Evolutionary conservation across 2,329 filamentous ascomycete genomes (phyloP).

Genomic region (Claviceps pusilla): DNA sequence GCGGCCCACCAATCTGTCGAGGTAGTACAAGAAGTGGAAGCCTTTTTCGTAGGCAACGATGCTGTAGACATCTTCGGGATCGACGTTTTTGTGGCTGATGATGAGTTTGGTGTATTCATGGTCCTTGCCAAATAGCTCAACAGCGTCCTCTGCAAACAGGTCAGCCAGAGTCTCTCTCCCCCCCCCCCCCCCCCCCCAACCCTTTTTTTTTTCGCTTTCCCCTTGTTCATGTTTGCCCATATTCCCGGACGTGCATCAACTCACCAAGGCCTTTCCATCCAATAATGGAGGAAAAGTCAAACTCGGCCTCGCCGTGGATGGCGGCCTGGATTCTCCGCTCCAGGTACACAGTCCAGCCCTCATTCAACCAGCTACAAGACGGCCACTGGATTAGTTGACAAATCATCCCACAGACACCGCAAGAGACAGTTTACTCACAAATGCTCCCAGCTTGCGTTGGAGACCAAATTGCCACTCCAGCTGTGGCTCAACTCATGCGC

Average conservation of each 20-base stretch:
- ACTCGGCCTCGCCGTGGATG: slow-evolving; percentile 69
- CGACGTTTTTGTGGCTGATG: slow-evolving; percentile 72
- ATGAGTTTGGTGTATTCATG: slow-evolving; percentile 91
- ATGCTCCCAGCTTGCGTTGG: slow-evolving; percentile 68
- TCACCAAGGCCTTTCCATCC: slow-evolving; percentile 74
- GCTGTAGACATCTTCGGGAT: slow-evolving; percentile 92
- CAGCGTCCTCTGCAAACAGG: slow-evolving; percentile 47
- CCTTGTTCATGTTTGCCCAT: neutral
- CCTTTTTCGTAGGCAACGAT: slow-evolving; percentile 91
- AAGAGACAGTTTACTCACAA: slow-evolving; percentile 33
- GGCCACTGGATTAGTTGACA: too few species aligned
- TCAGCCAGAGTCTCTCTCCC: neutral
- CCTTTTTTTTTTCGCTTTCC: neutral
- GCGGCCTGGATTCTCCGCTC: slow-evolving; percentile 69
- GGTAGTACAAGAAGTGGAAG: slow-evolving; percentile 82
- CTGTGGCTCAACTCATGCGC: slow-evolving; percentile 66
- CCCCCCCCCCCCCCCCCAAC: neutral
- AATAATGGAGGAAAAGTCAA: slow-evolving; percentile 90
- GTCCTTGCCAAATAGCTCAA: slow-evolving; percentile 63
- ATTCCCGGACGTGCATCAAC: slow-evolving; percentile 4
- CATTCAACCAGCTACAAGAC: slow-evolving; percentile 44
- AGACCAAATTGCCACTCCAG: slow-evolving; percentile 82
- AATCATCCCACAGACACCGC: too few species aligned
- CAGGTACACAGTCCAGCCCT: slow-evolving; percentile 89
- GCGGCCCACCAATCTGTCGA: slow-evolving; percentile 73